phyloP scores from a whole-genome alignment of 2,329 filamentous ascomycete genomes.

The Monilinia fructicola region DNA sequence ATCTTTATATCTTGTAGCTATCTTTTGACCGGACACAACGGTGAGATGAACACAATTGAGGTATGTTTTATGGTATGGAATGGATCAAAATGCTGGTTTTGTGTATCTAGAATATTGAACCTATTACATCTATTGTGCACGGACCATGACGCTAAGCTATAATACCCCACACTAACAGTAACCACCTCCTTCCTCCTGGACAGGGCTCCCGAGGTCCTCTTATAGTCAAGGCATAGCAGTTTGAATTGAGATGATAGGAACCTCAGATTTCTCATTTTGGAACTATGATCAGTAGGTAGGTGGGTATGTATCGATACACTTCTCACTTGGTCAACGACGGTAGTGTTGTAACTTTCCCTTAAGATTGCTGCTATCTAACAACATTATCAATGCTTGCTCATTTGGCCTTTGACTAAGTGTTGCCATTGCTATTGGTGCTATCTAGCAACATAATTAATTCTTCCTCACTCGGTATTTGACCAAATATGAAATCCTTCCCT shows the following conservation, averaged over 20 bases:
- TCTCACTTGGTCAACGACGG: neutral
- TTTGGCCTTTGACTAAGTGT: neutral
- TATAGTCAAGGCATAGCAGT: neutral
- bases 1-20: slow-evolving; percentile 2
- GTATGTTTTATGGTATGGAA: neutral
- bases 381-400: neutral
- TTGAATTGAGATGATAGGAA: neutral
- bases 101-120: slow-evolving; percentile 12
- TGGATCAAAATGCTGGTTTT: slow-evolving; percentile 1
- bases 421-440: neutral
- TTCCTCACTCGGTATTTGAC: neutral
- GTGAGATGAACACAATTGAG: neutral
- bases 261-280: neutral
- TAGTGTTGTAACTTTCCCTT: neutral
- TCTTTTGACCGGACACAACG: neutral
- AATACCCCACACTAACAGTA: neutral
- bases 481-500: slow-evolving; percentile 5
- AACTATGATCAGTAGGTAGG: too few species aligned
- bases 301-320: too few species aligned
- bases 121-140: neutral
- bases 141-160: neutral
- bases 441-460: neutral
- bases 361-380: neutral
- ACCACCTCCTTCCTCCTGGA: too few species aligned
- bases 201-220: too few species aligned